Evolutionary conservation across 2,329 filamentous ascomycete species (phyloP).

Genomic region (Pleurostoma richardsiae): DNA sequence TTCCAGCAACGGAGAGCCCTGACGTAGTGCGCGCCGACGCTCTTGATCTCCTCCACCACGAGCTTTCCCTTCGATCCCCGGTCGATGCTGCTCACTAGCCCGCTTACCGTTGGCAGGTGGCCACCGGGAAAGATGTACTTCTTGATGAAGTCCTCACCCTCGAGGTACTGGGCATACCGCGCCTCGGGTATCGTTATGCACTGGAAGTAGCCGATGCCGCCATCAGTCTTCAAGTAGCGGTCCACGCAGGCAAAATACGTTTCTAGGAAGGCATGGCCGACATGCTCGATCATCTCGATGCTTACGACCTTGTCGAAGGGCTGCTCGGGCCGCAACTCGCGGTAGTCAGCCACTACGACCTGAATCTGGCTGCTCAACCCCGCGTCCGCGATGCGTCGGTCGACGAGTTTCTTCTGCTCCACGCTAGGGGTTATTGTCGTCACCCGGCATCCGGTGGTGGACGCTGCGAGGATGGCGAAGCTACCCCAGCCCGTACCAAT

Average conservation of each 20-base stretch:
- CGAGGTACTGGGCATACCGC: constrained; percentile 4
- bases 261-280: constrained; percentile 6
- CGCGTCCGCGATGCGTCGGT: constrained; percentile 3
- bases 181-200: constrained; percentile 10
- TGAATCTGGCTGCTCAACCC: constrained; percentile 3
- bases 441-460: constrained; percentile 6
- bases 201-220: constrained; percentile 8
- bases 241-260: constrained; percentile 9
- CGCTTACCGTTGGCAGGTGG: constrained; percentile 8
- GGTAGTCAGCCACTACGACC: constrained; percentile 7
- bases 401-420: constrained; percentile 7
- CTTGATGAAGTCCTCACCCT: constrained; percentile 9
- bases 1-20: constrained; percentile 6
- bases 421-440: constrained; percentile 7
- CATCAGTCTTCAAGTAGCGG: constrained; percentile 4
- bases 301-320: constrained; percentile 9
- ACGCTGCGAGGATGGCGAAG: constrained; percentile 8
- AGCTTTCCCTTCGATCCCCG: constrained; percentile 5
- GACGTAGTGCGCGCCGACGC: constrained; percentile 5
- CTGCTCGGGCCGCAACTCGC: constrained; percentile 1
- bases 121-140: constrained; percentile 10
- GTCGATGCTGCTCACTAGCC: constrained; percentile 5
- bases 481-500: constrained; percentile 10
- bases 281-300: constrained; percentile 12
- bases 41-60: constrained; percentile 10